Conservation (phyloP, 1,139 yeast species). For the Keqinozyma sinolaborantium region DNA sequence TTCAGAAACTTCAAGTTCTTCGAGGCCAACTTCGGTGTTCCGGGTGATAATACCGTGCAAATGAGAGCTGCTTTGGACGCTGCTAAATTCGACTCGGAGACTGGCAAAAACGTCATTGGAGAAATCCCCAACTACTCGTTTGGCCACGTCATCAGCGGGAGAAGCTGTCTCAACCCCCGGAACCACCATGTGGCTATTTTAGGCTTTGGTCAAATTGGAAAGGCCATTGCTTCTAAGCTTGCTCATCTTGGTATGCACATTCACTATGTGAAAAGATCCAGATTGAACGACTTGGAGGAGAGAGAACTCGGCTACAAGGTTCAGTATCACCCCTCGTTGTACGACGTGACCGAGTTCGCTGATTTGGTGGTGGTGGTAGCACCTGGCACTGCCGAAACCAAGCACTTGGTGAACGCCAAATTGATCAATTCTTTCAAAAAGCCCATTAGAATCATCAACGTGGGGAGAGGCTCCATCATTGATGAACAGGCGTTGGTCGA, state of each 20-base stretch:
- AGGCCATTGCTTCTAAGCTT: slow-evolving; percentile 56
- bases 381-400: slow-evolving; percentile 62
- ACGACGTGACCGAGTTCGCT: slow-evolving; percentile 28
- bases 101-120: slow-evolving; percentile 30
- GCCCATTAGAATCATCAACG: slow-evolving; percentile 67
- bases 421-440: slow-evolving; percentile 45
- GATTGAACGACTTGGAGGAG: slow-evolving; percentile 36
- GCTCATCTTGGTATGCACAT: slow-evolving; percentile 62
- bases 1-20: slow-evolving; percentile 56
- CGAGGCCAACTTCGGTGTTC: slow-evolving; percentile 1
- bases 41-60: slow-evolving; percentile 30
- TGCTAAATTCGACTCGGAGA: slow-evolving; percentile 28
- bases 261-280: slow-evolving; percentile 57
- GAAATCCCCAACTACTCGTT: slow-evolving; percentile 27
- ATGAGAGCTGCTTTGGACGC: slow-evolving; percentile 38
- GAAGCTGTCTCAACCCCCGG: slow-evolving; percentile 44
- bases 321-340: slow-evolving; percentile 37
- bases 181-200: slow-evolving; percentile 64
- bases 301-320: slow-evolving; percentile 41
- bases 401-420: slow-evolving; percentile 49
- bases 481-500: slow-evolving; percentile 69
- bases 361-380: slow-evolving; percentile 67
- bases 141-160: slow-evolving; percentile 42
- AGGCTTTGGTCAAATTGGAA: slow-evolving; percentile 81
- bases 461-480: slow-evolving; percentile 72